phyloP scores from a whole-genome alignment of 352 stramenopile species.

The Phytophthora uliginosa region DNA sequence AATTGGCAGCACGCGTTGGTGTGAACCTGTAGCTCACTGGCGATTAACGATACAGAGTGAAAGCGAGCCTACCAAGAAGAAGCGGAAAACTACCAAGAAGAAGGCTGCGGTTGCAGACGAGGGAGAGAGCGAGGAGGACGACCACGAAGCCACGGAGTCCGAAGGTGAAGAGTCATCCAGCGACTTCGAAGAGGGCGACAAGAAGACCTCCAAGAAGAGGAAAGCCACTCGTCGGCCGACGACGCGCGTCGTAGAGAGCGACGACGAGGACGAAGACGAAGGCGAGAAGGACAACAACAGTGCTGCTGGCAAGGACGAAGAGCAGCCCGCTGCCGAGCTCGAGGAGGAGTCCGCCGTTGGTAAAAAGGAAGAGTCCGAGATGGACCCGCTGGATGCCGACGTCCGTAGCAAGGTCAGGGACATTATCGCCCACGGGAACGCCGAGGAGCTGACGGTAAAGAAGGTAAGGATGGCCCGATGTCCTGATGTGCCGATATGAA shows the following conservation, averaged over 20 bases:
- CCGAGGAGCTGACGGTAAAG: slow-evolving; percentile 87
- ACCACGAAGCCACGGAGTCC: slow-evolving; percentile 58
- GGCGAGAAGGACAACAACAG: slow-evolving; percentile 26
- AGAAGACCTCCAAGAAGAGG: slow-evolving; percentile 50
- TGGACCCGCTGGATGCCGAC: slow-evolving; percentile 48
- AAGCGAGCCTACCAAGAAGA: slow-evolving; percentile 47
- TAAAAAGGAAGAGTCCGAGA: slow-evolving; percentile 27
- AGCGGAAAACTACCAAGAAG: slow-evolving; percentile 54
- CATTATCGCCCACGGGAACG: slow-evolving; percentile 83
- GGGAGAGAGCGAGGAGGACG: slow-evolving; percentile 51
- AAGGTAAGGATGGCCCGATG: slow-evolving; percentile 50
- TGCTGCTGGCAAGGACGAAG: slow-evolving; percentile 28
- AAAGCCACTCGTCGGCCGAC: slow-evolving; percentile 43
- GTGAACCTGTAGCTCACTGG: not conserved
- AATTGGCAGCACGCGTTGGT: not conserved
- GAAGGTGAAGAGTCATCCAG: slow-evolving; percentile 73
- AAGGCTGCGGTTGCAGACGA: slow-evolving; percentile 35
- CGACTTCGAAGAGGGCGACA: slow-evolving; percentile 66
- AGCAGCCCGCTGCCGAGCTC: slow-evolving; percentile 26
- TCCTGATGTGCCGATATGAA: not conserved
- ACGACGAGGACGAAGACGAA: slow-evolving; percentile 33
- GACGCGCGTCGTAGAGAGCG: slow-evolving; percentile 35
- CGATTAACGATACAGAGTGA: slow-evolving; percentile 12
- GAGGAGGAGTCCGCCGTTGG: slow-evolving; percentile 22
- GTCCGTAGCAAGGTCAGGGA: slow-evolving; percentile 76